A percentile compares a stretch with the other conserved stretches of the same genome.
Evolutionary conservation across 2,329 filamentous ascomycete species (phyloP).

Genomic region (Fusarium aywerte): DNA sequence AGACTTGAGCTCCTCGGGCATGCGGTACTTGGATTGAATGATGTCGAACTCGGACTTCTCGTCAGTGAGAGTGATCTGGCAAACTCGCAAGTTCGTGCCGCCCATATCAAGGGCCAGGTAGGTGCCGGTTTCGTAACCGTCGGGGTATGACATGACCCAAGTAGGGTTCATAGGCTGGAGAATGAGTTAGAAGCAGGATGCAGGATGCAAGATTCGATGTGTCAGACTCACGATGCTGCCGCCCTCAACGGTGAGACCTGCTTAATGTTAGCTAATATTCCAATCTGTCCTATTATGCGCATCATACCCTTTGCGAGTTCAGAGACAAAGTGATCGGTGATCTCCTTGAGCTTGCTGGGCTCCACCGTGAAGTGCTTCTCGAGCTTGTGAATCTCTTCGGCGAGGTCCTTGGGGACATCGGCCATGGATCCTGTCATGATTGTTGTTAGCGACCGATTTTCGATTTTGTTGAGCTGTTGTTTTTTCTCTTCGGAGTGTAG

Average conservation of each 20-base stretch:
- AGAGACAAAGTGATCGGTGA: slow-evolving; percentile 87
- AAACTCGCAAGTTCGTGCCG: slow-evolving; percentile 94
- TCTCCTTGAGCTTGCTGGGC: slow-evolving; percentile 82
- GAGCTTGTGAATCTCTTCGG: slow-evolving; percentile 81
- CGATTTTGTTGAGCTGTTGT: neutral
- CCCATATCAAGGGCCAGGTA: slow-evolving; percentile 95
- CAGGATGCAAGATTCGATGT: neutral
- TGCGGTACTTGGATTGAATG: slow-evolving; percentile 94
- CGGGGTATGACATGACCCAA: slow-evolving; percentile 92
- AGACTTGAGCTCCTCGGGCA: slow-evolving; percentile 92
- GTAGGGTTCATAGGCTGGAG: slow-evolving; percentile 94
- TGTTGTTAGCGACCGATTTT: slow-evolving; percentile 26
- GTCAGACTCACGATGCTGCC: slow-evolving; percentile 84
- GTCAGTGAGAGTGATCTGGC: slow-evolving; percentile 88
- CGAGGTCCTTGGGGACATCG: slow-evolving; percentile 87
- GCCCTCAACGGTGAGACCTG: slow-evolving; percentile 85
- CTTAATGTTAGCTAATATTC: slow-evolving; percentile 21
- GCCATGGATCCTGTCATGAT: slow-evolving; percentile 79
- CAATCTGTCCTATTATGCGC: neutral
- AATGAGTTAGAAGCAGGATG: slow-evolving; percentile 33
- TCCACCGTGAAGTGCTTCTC: slow-evolving; percentile 87
- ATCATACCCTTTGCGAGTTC: slow-evolving; percentile 83
- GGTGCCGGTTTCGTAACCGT: slow-evolving; percentile 86
- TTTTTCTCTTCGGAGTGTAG: neutral
- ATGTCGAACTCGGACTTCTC: slow-evolving; percentile 93